Conservation (phyloP, 305 asterid species). For the Caryopteris hybrid region DNA sequence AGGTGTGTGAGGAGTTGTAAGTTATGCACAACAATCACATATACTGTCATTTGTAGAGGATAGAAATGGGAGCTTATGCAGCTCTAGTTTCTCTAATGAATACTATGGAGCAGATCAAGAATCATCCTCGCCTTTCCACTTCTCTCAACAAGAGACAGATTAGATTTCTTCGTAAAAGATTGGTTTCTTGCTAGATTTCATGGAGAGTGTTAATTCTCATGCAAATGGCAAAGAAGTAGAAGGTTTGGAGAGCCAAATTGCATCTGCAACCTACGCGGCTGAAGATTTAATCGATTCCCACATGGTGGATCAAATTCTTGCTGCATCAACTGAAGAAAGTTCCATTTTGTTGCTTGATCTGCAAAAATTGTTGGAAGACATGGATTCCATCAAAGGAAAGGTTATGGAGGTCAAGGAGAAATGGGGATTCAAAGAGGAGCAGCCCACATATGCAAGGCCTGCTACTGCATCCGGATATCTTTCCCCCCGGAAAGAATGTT, state of each 20-base stretch:
- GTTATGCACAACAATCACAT: too few relatives aligned
- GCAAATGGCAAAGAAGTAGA: not conserved
- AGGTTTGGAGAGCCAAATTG: not conserved
- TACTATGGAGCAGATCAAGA: not conserved
- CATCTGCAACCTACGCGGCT: not conserved
- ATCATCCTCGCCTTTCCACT: not conserved
- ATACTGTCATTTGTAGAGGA: too few relatives aligned
- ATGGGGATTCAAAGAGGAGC: not conserved
- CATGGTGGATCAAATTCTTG: not conserved
- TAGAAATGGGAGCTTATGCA: conserved; percentile 9
- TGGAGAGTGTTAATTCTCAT: not conserved
- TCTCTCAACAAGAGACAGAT: not conserved
- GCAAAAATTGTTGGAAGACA: not conserved
- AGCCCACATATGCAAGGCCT: too few relatives aligned
- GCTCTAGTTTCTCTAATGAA: conserved; percentile 2
- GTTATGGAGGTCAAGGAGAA: not conserved
- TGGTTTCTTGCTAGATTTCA: not conserved
- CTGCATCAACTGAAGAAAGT: not conserved
- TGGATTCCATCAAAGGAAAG: not conserved
- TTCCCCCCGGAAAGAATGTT: too few relatives aligned
- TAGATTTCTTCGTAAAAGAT: not conserved
- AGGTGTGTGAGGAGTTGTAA: too few relatives aligned
- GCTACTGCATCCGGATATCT: too few relatives aligned
- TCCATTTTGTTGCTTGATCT: not conserved
- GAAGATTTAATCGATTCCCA: not conserved